These are phyloP conservation scores for Xerophyta viscosa DNA, from an alignment of 106 monocot species.

Conservation along the genomic window DNA sequence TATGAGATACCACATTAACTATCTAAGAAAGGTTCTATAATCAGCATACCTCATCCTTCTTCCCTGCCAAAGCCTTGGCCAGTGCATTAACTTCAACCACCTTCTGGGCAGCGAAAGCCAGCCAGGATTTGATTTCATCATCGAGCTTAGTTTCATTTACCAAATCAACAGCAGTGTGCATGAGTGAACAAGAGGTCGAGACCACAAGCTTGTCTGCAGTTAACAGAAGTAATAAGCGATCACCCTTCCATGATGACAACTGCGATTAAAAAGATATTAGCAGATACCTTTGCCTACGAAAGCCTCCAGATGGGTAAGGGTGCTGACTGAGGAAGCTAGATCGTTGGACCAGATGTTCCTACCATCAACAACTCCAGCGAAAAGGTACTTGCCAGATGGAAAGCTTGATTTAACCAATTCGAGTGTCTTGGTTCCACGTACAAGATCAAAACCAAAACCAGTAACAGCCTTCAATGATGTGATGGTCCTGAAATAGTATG, in stretches of 20 bases:
- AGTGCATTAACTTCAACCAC: slow-evolving; percentile 44
- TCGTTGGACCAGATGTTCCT: slow-evolving; percentile 82
- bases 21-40: background rate
- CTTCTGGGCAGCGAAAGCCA: slow-evolving; percentile 78
- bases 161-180: slow-evolving; percentile 49
- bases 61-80: slow-evolving; percentile 61
- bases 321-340: slow-evolving; percentile 37
- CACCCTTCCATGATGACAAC: no score
- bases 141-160: slow-evolving; percentile 50
- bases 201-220: slow-evolving; percentile 68
- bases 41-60: slow-evolving; percentile 53
- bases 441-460: slow-evolving; percentile 63
- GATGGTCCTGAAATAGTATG: slow-evolving; percentile 26
- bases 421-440: slow-evolving; percentile 57
- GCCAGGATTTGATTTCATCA: slow-evolving; percentile 66
- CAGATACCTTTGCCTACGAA: slow-evolving; percentile 59
- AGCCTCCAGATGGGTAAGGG: slow-evolving; percentile 41
- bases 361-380: slow-evolving; percentile 53
- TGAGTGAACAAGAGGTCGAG: slow-evolving; percentile 70
- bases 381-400: slow-evolving; percentile 60
- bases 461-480: slow-evolving; percentile 41
- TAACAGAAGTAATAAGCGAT: no score
- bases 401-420: slow-evolving; percentile 51
- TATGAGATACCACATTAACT: no score
- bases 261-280: background rate